A percentile compares a stretch with the other conserved stretches of the same genome.
Evolutionary conservation across 495 filamentous ascomycete species (phyloP).

Genomic region (Bryoglossum gracile): DNA sequence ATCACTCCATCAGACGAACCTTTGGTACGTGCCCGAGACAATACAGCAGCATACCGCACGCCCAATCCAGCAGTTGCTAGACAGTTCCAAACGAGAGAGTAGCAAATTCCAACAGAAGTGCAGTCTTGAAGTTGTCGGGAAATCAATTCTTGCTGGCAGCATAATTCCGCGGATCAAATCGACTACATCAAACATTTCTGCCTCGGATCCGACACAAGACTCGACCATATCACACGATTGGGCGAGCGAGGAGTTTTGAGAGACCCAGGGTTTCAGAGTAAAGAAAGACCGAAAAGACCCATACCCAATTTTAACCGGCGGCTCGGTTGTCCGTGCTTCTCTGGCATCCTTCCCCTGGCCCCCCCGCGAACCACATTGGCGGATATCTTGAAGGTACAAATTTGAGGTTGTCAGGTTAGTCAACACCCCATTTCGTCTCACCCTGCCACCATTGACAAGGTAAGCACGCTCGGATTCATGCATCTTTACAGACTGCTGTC

Average conservation of each 20-base stretch:
- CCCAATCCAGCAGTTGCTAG: no score
- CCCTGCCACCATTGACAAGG: slow-evolving; percentile 5
- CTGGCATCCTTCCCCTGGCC: slow-evolving; percentile 4
- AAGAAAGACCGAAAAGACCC: slow-evolving; percentile 8
- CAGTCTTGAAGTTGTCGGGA: no score
- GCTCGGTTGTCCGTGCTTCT: slow-evolving; percentile 21
- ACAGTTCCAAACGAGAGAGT: no score
- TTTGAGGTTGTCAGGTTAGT: slow-evolving; percentile 19
- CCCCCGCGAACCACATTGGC: slow-evolving; percentile 19
- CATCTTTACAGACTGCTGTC: slow-evolving; percentile 15
- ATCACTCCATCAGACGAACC: slow-evolving; percentile 25
- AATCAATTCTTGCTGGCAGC: no score
- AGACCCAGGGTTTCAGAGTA: slow-evolving; percentile 15
- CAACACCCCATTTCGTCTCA: slow-evolving; percentile 12
- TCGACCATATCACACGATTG: slow-evolving; percentile 6
- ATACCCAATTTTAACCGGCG: slow-evolving; percentile 17
- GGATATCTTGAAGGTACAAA: slow-evolving; percentile 16
- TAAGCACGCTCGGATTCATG: slow-evolving; percentile 21
- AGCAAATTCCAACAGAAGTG: no score
- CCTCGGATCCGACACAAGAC: slow-evolving; percentile 8
- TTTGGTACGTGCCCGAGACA: slow-evolving; percentile 26
- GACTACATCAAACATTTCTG: slow-evolving; percentile 1
- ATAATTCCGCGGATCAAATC: slow-evolving; percentile 3
- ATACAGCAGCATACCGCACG: slow-evolving; percentile 20
- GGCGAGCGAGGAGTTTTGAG: slow-evolving; percentile 5